These are phyloP conservation scores for Licmophora abbreviata DNA, from an alignment of 108 stramenopile species.

Conservation along the genomic window DNA sequence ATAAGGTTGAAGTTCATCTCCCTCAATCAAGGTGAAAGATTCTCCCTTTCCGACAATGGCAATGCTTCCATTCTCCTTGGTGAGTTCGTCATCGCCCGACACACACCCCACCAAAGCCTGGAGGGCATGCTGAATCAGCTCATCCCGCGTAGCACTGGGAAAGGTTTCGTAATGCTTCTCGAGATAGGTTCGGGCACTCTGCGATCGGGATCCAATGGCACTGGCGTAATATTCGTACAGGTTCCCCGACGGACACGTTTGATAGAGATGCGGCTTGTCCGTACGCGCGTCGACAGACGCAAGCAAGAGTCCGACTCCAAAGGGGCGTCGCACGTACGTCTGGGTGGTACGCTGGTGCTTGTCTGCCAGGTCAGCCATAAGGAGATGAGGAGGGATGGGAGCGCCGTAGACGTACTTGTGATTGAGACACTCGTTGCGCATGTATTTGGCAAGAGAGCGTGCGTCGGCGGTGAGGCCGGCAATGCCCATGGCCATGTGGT, in stretches of 20 bases:
- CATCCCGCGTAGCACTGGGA: conserved; percentile 49
- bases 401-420: conserved; percentile 97
- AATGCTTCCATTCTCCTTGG: conserved; percentile 80
- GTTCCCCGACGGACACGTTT: conserved; percentile 97
- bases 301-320: conserved; percentile 96
- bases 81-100: conserved; percentile 84
- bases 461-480: conserved; percentile 98
- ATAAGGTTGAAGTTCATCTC: conserved; percentile 73
- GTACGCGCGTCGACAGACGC: conserved; percentile 77
- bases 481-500: conserved; percentile 95
- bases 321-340: conserved; percentile 95
- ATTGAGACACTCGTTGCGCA: conserved; percentile 95
- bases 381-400: conserved; percentile 79
- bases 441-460: conserved; percentile 93
- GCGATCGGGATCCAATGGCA: conserved; percentile 94
- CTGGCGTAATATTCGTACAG: conserved; percentile 93
- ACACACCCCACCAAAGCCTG: conserved; percentile 92
- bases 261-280: conserved; percentile 87
- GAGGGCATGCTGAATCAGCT: conserved; percentile 93
- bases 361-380: conserved; percentile 94
- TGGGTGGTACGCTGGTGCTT: conserved; percentile 98
- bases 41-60: conserved; percentile 74
- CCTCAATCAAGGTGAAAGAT: conserved; percentile 68
- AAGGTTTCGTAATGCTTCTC: conserved; percentile 88
- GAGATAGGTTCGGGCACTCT: conserved; percentile 95